phyloP scores from a whole-genome alignment of 2,329 filamentous ascomycete genomes.

The Triangularia setosa region DNA sequence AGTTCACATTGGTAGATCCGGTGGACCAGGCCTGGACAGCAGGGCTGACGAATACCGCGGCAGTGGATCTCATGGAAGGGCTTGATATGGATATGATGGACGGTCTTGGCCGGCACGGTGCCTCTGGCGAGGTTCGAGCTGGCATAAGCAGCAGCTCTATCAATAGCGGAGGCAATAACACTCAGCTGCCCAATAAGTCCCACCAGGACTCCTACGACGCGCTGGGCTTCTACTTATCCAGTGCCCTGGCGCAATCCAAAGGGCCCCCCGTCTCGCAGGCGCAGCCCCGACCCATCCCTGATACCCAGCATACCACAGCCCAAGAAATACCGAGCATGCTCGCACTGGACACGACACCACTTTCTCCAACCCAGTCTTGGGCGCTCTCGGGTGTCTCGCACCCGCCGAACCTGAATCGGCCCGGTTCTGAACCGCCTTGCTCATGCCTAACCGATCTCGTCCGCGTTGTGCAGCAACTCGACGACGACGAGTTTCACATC shows the following conservation, averaged over 20 bases:
- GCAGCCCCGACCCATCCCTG: not conserved
- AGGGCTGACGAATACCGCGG: not conserved
- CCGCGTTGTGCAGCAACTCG: slow-evolving; percentile 28
- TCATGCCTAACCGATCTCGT: slow-evolving; percentile 23
- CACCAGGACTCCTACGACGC: not conserved
- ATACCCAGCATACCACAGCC: not conserved
- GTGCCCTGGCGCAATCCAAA: not conserved
- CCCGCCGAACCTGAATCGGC: not conserved
- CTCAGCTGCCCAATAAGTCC: not conserved
- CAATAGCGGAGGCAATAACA: not conserved
- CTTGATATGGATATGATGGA: slow-evolving; percentile 7
- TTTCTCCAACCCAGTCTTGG: not conserved
- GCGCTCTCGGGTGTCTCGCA: not conserved
- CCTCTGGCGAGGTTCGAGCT: not conserved
- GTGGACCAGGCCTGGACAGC: slow-evolving; percentile 1
- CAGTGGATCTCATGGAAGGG: not conserved
- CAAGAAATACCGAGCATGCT: not conserved
- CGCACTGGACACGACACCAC: not conserved
- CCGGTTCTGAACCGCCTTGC: slow-evolving; percentile 18
- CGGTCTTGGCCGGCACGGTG: not conserved
- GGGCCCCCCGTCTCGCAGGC: not conserved
- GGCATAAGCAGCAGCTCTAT: not conserved
- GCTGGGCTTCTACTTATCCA: not conserved
- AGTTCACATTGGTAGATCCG: not conserved
- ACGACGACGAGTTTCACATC: slow-evolving; percentile 31